Conservation (phyloP, 306 rosid genomes). For the Castanospermum australe region DNA sequence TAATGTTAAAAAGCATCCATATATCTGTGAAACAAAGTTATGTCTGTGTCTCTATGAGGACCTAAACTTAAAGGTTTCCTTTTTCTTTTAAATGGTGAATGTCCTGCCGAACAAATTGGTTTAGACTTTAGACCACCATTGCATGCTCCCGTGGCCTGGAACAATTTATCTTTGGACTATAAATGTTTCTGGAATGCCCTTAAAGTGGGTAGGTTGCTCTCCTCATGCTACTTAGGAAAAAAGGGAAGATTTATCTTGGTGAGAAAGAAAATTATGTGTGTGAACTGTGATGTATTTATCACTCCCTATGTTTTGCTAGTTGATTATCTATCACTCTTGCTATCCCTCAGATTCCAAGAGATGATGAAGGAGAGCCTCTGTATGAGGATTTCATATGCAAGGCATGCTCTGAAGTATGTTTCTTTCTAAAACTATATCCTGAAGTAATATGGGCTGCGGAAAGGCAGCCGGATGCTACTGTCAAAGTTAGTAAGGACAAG, state of each 20-base stretch:
- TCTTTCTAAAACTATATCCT: conserved; percentile 71
- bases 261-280: not conserved
- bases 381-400: conserved; percentile 84
- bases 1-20: not conserved
- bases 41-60: not conserved
- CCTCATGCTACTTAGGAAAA: not conserved
- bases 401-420: conserved; percentile 75
- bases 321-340: conserved; percentile 2
- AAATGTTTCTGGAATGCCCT: not conserved
- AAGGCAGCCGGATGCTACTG: conserved; percentile 45
- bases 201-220: not conserved
- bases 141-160: conserved; percentile 1
- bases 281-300: not conserved
- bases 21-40: not conserved
- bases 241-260: too few species aligned
- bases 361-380: conserved; percentile 89
- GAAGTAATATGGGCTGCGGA: conserved; percentile 51
- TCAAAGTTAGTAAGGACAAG: conserved; percentile 53
- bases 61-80: not conserved
- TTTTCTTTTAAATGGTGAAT: not conserved
- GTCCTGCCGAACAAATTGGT: conserved; percentile 5
- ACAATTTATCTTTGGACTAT: not conserved
- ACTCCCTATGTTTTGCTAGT: not conserved
- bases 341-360: conserved; percentile 79
- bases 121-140: conserved; percentile 3